These are phyloP conservation scores for Chenopodium formosanum DNA, from an alignment of 148 eudicot genomes.

Conservation along the genomic window DNA sequence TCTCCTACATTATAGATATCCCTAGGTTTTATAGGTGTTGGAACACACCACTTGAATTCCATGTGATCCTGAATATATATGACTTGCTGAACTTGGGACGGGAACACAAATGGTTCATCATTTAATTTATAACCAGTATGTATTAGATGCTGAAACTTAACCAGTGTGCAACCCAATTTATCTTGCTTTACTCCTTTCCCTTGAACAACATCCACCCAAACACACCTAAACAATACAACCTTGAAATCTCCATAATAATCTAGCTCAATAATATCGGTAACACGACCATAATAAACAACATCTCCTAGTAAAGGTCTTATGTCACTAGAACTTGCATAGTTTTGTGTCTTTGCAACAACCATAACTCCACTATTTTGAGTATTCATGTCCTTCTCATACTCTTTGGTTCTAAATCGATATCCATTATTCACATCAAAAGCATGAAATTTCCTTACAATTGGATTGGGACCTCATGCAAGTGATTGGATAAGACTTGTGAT, in stretches of 20 bases:
- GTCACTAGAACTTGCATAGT: background rate
- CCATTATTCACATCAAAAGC: background rate
- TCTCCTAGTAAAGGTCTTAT: background rate
- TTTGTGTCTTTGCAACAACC: conserved; percentile 7
- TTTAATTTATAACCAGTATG: background rate
- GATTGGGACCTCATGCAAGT: too few relatives aligned
- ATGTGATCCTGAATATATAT: conserved; percentile 1
- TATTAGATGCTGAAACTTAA: too few relatives aligned
- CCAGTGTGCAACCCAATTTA: too few relatives aligned
- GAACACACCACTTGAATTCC: background rate
- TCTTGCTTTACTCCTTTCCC: too few relatives aligned
- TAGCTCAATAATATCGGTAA: too few relatives aligned
- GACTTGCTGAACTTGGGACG: conserved; percentile 13
- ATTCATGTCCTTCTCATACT: background rate
- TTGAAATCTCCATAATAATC: too few relatives aligned
- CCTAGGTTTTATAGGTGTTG: conserved; percentile 5
- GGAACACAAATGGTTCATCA: conserved; percentile 17
- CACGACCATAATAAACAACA: background rate
- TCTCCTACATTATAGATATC: conserved; percentile 2
- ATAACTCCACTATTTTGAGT: background rate
- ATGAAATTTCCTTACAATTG: too few relatives aligned
- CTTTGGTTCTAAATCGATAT: background rate
- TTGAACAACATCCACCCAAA: too few relatives aligned
- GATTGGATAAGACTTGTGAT: too few relatives aligned
- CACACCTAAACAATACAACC: too few relatives aligned